Evolutionary conservation across 768 basidiomycete species (phyloP).

Genomic region (Hydnum rufescens): DNA sequence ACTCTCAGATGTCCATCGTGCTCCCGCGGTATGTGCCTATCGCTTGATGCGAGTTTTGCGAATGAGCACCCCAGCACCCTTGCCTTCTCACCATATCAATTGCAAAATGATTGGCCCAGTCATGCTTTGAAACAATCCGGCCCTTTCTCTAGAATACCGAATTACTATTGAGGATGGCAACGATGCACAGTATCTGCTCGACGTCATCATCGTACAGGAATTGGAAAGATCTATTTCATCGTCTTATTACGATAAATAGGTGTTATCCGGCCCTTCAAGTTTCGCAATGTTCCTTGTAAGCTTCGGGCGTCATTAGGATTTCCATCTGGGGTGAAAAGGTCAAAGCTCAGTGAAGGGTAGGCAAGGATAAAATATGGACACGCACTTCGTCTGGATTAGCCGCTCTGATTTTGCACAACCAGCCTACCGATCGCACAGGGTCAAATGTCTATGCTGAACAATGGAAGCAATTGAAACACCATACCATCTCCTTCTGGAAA

Average conservation of each 20-base stretch:
- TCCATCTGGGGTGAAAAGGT: constrained; percentile 31
- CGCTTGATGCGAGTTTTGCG: too few species aligned
- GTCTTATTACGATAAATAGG: not conserved
- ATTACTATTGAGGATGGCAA: too few species aligned
- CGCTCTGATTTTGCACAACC: constrained; percentile 87
- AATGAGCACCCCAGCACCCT: too few species aligned
- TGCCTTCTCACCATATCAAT: too few species aligned
- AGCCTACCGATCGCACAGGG: constrained; percentile 32
- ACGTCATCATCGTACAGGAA: too few species aligned
- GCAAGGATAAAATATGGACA: not conserved
- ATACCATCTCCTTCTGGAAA: constrained; percentile 66
- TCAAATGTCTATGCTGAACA: not conserved
- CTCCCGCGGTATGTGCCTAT: too few species aligned
- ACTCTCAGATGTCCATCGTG: too few species aligned
- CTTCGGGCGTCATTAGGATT: constrained; percentile 46
- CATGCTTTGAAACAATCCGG: not conserved
- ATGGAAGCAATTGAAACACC: constrained; percentile 10
- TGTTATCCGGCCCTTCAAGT: constrained; percentile 10
- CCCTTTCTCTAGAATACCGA: too few species aligned
- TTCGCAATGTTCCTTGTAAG: constrained; percentile 48
- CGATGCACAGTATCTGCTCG: too few species aligned
- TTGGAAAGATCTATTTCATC: too few species aligned
- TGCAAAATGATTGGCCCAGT: not conserved
- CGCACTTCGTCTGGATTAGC: constrained; percentile 57
- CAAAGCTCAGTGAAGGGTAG: not conserved